phyloP scores from a whole-genome alignment of 202 grass and related monocot species.

The Musa balbisiana region DNA sequence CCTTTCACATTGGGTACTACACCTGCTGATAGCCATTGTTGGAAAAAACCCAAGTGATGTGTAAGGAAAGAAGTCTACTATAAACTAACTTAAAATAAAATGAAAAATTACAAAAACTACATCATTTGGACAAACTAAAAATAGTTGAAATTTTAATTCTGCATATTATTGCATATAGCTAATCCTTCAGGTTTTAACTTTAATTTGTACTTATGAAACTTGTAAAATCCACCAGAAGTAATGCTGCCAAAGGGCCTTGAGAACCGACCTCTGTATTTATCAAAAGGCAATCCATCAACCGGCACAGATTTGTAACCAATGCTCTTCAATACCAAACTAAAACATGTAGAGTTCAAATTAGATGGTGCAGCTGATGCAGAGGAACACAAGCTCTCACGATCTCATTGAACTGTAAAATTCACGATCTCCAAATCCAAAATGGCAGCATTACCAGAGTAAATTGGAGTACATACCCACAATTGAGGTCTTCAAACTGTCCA shows the following conservation, averaged over 20 bases:
- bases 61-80: too few species aligned
- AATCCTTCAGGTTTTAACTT: background rate
- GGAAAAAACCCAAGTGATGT: background rate
- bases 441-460: constrained; percentile 18
- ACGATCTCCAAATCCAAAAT: background rate
- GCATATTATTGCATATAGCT: background rate
- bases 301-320: constrained; percentile 88
- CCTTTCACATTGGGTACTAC: constrained; percentile 66
- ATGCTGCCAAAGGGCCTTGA: background rate
- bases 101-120: background rate
- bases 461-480: constrained; percentile 62
- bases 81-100: background rate
- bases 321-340: constrained; percentile 83
- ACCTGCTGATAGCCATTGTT: constrained; percentile 29
- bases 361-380: background rate
- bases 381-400: background rate
- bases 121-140: background rate
- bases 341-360: constrained; percentile 5
- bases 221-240: background rate
- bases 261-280: constrained; percentile 62
- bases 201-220: background rate
- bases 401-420: background rate
- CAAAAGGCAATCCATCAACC: constrained; percentile 63
- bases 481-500: constrained; percentile 70
- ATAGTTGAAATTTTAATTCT: background rate